Conservation (phyloP, 116 monocot genomes). For the Zostera marina region DNA sequence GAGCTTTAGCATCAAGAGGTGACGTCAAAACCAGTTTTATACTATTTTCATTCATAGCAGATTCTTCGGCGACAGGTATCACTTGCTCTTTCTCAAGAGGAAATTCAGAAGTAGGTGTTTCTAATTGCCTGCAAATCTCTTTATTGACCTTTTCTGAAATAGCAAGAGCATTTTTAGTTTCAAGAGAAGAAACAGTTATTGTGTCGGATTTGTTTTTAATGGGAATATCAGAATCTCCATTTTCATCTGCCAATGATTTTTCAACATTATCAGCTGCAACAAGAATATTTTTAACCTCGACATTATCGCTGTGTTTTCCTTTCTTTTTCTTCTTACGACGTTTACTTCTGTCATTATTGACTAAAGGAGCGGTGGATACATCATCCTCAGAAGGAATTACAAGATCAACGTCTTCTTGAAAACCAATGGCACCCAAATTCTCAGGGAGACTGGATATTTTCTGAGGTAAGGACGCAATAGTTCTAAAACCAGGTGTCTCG, state of each 20-base stretch:
- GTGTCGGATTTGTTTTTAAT: background rate
- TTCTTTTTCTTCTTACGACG: too few species aligned
- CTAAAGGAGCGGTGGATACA: too few species aligned
- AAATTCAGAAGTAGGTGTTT: background rate
- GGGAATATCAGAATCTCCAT: conserved; percentile 1
- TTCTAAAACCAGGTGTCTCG: too few species aligned
- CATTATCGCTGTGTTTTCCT: too few species aligned
- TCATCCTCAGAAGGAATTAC: too few species aligned
- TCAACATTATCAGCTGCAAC: too few species aligned
- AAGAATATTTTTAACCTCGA: too few species aligned
- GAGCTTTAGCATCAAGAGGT: background rate
- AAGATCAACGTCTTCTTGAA: too few species aligned
- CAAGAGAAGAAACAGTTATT: background rate
- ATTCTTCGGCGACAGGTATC: background rate
- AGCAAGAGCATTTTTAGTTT: background rate
- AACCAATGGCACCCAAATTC: too few species aligned
- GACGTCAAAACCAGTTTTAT: background rate
- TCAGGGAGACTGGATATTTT: too few species aligned
- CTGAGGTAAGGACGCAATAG: too few species aligned
- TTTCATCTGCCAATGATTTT: background rate
- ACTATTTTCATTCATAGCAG: background rate
- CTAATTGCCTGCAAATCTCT: background rate
- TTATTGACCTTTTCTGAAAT: background rate
- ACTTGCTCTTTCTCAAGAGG: background rate
- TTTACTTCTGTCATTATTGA: too few species aligned